A percentile compares a stretch with the other conserved stretches of the same genome.
Conservation (phyloP, 1,284 basidiomycete genomes). For the Pascua sp. region DNA sequence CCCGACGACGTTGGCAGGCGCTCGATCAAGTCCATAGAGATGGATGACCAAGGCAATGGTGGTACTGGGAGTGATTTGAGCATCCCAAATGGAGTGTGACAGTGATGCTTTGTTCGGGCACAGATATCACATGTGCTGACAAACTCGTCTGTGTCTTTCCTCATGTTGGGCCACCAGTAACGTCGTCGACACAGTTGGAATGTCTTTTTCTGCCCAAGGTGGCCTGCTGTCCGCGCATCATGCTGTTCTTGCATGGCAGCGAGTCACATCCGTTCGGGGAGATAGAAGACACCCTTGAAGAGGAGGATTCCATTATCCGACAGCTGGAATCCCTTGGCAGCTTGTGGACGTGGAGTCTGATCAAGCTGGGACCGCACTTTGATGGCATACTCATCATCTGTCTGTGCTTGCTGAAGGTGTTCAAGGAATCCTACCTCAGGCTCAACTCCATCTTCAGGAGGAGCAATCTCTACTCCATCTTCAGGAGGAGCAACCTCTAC, state of each 20-base stretch:
- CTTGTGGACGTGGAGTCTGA: no score
- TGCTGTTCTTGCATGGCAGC: conserved; percentile 17
- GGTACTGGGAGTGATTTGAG: conserved; percentile 45
- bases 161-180: conserved; percentile 34
- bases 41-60: conserved; percentile 43
- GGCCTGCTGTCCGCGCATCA: conserved; percentile 39
- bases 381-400: no score
- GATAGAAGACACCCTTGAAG: background rate
- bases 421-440: no score
- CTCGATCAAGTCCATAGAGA: conserved; percentile 54
- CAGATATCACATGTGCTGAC: conserved; percentile 48
- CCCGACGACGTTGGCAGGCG: conserved; percentile 52
- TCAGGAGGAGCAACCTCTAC: no score
- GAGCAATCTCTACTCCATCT: no score
- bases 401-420: no score
- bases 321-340: background rate
- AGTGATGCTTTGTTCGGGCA: conserved; percentile 47
- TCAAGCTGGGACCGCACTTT: no score
- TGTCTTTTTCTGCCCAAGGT: conserved; percentile 52
- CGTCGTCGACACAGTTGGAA: conserved; percentile 24
- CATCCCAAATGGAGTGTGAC: conserved; percentile 41
- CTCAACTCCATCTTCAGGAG: no score
- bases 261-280: background rate
- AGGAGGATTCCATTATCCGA: background rate
- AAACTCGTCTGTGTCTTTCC: conserved; percentile 22